Evolutionary conservation across 805 yeast species (phyloP), one percentile per base, ranked within the genome.

Genomic region (Ogataea degrootiae): DNA sequence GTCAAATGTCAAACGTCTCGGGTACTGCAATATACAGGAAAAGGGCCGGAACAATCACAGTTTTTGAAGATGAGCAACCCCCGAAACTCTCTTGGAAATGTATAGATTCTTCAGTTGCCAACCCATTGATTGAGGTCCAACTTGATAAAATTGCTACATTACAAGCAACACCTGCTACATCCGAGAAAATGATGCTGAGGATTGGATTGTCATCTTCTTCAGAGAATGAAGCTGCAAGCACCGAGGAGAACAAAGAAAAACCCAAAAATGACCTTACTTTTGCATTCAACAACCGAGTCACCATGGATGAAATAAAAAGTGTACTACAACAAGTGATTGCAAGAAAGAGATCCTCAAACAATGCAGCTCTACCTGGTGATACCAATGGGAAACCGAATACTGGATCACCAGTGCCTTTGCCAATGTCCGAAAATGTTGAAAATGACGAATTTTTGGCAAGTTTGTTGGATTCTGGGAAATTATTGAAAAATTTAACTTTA

Each of bases 251-350:
- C 49, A 57, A 43, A 16, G n/a, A 17, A 54, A 57, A 47, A 43
- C 23, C 55, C 46, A 43, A 55, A 7, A 46, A 53, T 33, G 59
- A 64, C 39, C 68, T 70, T 23, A 65, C 77, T 37, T 80, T 90
- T 51, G 73, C 85, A 1, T 87, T 89, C 66, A 81, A 79, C 47
- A 84, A 80, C 58, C 70, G 94, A 43, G 79, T 80, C 17, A 84
- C 86, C 7, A 85, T 90, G 88, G 88, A 85, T 52, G 77, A 75
- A 51, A 80, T 83, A 49, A 87, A 85, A 59, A 79, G 76, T 34
- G 73, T 85, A 0, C 66, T 86, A 12, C 89, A 85, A 55, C 82
- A 82, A 44, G 80, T 82, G 34, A 80, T 84, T 14, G 83, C 89
- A 0, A 69, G 92, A 52, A 80, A 76, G 60, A 79, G 79, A 56